Conservation (phyloP, 169 alveolate genomes). For the Plasmodium knowlesi region DNA sequence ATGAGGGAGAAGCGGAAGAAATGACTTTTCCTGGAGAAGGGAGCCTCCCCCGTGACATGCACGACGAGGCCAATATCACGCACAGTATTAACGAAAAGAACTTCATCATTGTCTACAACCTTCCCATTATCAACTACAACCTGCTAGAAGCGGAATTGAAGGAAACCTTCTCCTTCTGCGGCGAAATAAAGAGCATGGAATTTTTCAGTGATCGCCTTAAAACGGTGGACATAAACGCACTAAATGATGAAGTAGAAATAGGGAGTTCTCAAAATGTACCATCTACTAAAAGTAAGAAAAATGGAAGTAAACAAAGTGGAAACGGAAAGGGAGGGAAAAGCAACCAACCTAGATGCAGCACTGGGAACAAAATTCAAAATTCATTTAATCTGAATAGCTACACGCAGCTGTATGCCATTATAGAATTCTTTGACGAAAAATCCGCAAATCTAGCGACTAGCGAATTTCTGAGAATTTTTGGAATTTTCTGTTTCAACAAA, state of each 20-base stretch:
- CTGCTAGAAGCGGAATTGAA: constrained; percentile 30
- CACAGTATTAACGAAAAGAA: constrained; percentile 19
- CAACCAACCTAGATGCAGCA: background rate
- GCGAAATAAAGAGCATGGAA: constrained; percentile 44
- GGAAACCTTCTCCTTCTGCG: constrained; percentile 66
- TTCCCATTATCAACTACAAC: constrained; percentile 54
- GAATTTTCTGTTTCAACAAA: constrained; percentile 63
- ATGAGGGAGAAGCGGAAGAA: background rate
- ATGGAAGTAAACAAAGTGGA: background rate
- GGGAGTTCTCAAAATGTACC: background rate
- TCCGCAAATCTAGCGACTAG: constrained; percentile 56
- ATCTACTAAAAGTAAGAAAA: background rate
- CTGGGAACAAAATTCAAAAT: background rate
- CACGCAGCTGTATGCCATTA: constrained; percentile 47
- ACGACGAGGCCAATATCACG: background rate
- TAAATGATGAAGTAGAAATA: constrained; percentile 13
- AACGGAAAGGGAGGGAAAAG: background rate
- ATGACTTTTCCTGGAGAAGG: background rate
- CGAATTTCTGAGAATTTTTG: constrained; percentile 66
- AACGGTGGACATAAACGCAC: constrained; percentile 41
- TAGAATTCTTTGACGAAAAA: constrained; percentile 50
- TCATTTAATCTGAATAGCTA: constrained; percentile 8
- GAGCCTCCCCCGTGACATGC: background rate
- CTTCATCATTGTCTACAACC: constrained; percentile 43
- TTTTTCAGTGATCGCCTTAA: constrained; percentile 61